These are phyloP conservation scores for Acacia confusa DNA, from an alignment of 306 rosid genomes.

Conservation along the genomic window DNA sequence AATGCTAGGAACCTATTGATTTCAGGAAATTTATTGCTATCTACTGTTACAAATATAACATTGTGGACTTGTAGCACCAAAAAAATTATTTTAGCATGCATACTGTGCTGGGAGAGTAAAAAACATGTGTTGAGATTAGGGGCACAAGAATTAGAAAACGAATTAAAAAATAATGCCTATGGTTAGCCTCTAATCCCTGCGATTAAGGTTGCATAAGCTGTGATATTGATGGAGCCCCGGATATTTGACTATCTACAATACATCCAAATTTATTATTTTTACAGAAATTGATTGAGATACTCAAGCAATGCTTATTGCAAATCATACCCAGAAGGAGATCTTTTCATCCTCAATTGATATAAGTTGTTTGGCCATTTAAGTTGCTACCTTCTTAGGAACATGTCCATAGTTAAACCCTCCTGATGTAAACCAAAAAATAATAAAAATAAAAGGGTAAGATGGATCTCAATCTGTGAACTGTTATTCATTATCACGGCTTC, in stretches of 20 bases:
- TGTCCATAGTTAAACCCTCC: not conserved
- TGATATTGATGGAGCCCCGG: too few species aligned
- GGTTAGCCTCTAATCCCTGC: not conserved
- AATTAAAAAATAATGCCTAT: not conserved
- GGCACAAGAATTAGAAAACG: not conserved
- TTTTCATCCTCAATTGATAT: too few species aligned
- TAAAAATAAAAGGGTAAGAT: not conserved
- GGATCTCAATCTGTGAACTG: not conserved
- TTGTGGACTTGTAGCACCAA: not conserved
- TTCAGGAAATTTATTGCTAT: not conserved
- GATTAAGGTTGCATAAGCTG: not conserved
- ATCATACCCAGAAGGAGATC: too few species aligned
- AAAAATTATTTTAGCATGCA: not conserved
- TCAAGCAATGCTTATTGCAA: not conserved
- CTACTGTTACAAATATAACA: conserved; percentile 5
- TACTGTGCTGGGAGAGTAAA: not conserved
- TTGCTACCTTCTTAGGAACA: too few species aligned
- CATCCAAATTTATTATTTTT: not conserved
- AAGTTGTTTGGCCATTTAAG: too few species aligned
- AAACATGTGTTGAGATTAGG: not conserved
- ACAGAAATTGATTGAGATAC: not conserved
- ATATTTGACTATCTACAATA: not conserved
- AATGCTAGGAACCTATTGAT: not conserved
- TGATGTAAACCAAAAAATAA: not conserved
- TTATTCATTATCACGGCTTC: not conserved